phyloP scores from a whole-genome alignment of 2,329 filamentous ascomycete genomes.

The Colletotrichum destructivum region DNA sequence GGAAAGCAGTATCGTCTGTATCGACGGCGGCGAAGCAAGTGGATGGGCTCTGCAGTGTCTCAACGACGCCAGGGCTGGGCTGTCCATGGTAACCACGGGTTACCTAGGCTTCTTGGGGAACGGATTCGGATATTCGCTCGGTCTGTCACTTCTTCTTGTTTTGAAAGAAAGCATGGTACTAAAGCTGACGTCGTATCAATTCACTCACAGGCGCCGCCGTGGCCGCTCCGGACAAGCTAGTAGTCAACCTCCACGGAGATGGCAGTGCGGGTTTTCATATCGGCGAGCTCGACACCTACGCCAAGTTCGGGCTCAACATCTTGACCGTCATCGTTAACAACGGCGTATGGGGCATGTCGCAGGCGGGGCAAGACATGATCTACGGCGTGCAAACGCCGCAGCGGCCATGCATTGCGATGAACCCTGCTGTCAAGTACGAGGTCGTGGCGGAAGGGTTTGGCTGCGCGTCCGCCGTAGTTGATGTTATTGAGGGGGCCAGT shows the following conservation, averaged over 20 bases:
- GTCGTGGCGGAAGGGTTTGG: slow-evolving; percentile 26
- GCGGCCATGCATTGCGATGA: slow-evolving; percentile 31
- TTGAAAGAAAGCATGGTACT: not conserved
- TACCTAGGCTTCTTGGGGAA: slow-evolving; percentile 27
- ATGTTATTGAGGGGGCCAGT: slow-evolving; percentile 1
- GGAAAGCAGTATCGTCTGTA: slow-evolving; percentile 18
- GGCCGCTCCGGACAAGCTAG: slow-evolving; percentile 22
- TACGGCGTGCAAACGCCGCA: slow-evolving; percentile 27
- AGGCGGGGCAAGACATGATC: slow-evolving; percentile 27
- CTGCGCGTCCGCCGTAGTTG: slow-evolving; percentile 19
- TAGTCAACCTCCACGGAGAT: slow-evolving; percentile 27
- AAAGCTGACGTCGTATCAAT: not conserved
- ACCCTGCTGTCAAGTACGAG: slow-evolving; percentile 21
- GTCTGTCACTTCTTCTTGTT: not conserved
- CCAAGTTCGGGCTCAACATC: slow-evolving; percentile 29
- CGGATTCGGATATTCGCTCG: slow-evolving; percentile 29
- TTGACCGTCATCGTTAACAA: slow-evolving; percentile 28
- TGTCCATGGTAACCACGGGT: slow-evolving; percentile 22
- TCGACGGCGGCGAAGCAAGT: slow-evolving; percentile 24
- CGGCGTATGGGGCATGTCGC: slow-evolving; percentile 34
- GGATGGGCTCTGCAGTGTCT: slow-evolving; percentile 28
- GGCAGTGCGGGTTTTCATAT: slow-evolving; percentile 32
- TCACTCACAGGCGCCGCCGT: slow-evolving; percentile 20
- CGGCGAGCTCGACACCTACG: slow-evolving; percentile 32
- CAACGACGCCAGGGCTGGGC: slow-evolving; percentile 10